Percentiles rank a stretch among this genome's conserved stretches.
These are phyloP conservation scores for Selaginella tamariscina DNA, from an alignment of 75 land plant species.

Conservation along the genomic window DNA sequence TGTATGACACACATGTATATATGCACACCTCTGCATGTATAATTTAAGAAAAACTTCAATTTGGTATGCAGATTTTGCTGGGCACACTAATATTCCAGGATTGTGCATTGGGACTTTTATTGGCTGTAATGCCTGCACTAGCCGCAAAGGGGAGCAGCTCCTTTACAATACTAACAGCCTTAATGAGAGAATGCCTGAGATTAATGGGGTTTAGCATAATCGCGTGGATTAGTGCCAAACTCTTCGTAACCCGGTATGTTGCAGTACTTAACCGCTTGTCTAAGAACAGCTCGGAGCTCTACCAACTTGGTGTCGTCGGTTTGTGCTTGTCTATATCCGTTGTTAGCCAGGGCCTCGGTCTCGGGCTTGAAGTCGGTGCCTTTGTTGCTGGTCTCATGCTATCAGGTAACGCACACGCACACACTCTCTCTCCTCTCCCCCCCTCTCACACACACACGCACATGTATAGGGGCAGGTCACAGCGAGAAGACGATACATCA, in stretches of 20 bases:
- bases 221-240: not conserved
- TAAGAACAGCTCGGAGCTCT: conserved; percentile 3
- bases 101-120: conserved; percentile 5
- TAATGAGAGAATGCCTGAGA: not conserved
- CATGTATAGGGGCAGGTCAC: conserved; percentile 3
- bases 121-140: conserved; percentile 8
- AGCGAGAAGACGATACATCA: conserved; percentile 12
- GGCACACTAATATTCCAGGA: conserved; percentile 10
- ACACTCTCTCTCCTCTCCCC: not conserved
- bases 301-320: conserved; percentile 10
- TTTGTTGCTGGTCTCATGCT: conserved; percentile 10
- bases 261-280: not conserved
- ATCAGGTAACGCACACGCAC: not conserved
- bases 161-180: not conserved
- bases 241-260: not conserved
- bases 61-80: conserved; percentile 2
- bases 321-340: not conserved
- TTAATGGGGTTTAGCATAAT: not conserved
- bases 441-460: too few relatives aligned
- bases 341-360: not conserved
- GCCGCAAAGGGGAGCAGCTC: conserved; percentile 4
- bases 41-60: not conserved
- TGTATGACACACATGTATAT: too few relatives aligned
- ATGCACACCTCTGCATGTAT: too few relatives aligned
- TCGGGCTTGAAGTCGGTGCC: conserved; percentile 10